Percentiles rank a stretch among this genome's conserved stretches.
phyloP scores from a whole-genome alignment of 2,329 filamentous ascomycete genomes.

The Neofusicoccum ribis region DNA sequence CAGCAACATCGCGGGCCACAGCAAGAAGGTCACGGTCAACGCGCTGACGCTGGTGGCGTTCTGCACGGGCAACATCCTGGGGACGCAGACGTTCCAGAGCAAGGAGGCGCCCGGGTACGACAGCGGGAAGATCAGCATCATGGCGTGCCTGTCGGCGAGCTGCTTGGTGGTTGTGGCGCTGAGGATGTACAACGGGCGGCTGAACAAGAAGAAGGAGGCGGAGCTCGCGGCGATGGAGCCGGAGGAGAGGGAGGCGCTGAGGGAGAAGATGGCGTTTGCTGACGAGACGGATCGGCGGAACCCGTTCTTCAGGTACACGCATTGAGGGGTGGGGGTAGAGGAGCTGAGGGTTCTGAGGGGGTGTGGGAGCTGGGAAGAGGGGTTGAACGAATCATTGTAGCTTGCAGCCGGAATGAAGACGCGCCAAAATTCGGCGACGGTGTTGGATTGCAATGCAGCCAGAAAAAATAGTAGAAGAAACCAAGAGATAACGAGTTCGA shows the following conservation, averaged over 20 bases:
- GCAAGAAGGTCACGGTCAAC: conserved; percentile 52
- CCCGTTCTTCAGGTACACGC: conserved; percentile 35
- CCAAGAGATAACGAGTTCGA: too few relatives aligned
- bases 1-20: conserved; percentile 50
- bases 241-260: conserved; percentile 25
- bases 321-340: conserved; percentile 1
- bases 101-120: conserved; percentile 45
- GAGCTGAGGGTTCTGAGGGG: too few relatives aligned
- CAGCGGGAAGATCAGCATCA: conserved; percentile 43
- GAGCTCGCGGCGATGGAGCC: conserved; percentile 30
- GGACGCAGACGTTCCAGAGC: conserved; percentile 46
- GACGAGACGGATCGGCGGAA: conserved; percentile 34
- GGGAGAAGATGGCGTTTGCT: conserved; percentile 32
- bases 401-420: too few relatives aligned
- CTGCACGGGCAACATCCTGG: conserved; percentile 47
- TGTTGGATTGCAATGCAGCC: too few relatives aligned
- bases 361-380: too few relatives aligned
- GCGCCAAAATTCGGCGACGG: too few relatives aligned
- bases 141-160: conserved; percentile 26
- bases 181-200: conserved; percentile 32
- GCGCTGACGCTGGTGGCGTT: conserved; percentile 48
- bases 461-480: too few relatives aligned
- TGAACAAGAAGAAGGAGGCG: conserved; percentile 28
- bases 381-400: too few relatives aligned
- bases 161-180: conserved; percentile 33